Evolutionary conservation across 2,329 filamentous ascomycete species (phyloP), one percentile per base, ranked within the genome.

Genomic region (Nothopassalora personata): DNA sequence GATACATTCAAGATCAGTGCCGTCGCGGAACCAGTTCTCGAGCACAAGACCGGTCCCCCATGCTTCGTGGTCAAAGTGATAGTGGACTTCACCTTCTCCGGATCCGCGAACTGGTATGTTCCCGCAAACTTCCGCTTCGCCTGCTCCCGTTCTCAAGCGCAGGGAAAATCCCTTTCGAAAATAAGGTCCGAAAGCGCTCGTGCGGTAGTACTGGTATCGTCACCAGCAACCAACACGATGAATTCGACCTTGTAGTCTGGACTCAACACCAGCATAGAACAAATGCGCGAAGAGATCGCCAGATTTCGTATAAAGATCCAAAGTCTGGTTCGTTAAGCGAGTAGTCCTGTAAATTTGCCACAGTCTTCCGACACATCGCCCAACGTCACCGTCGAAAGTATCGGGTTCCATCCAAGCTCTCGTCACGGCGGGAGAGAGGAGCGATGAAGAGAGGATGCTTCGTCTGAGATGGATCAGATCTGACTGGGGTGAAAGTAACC

Each of bases 351-450:
- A 10, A 51, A 81, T 81, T 62, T 81, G 79, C 78, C 78, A 81
- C 0, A 78, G 77, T 8, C 70, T 71, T 7, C 79, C 79, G 28
- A 81, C 67, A 31, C 73, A 70, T 43, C 71, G 68, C 71, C 71
- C 46, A 70, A 67, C 1, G 72, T 74, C 49, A 10, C 50, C 0
- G 74, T 72, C 0, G 77, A 78, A 60, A 73, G 71, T 3, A 72
- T 64, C 0, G 69, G 66, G 1, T 76, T 78, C 79, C 60, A 81
- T 70, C 79, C 78, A 81, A 23, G 67, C 63, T 1, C 76, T 71
- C 1, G 80, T 79, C 47, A 73, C 61, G 5, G 62, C 64, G n/a
- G 0, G 73, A 0, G 73, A 66, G 28, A 60, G 48, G 3, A 58
- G 27, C 11, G 55, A 51, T 7, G 47, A 34, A 15, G 43, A 46